Base-by-base conservation (phyloP, 176 grass and related monocot species). In the Oryza glumipatula region DNA sequence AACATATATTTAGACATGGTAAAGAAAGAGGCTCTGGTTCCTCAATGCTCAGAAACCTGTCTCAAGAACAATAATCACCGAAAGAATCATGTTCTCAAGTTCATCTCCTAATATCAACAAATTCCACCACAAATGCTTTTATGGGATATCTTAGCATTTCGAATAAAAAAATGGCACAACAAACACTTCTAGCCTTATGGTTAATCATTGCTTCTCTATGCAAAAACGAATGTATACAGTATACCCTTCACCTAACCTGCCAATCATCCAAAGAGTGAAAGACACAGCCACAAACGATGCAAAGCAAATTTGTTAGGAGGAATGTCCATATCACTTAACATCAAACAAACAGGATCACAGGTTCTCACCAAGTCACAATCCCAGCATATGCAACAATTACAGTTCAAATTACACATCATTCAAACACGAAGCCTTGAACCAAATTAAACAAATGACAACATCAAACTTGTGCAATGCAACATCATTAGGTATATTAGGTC, bases 221-320 rank as follows among this genome's bases (percentile, higher is more conserved):
- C 3, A 60, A 80, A 30, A 52, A 79, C 11, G 79, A 54, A 65
- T 52, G 68, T 65, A 75, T 4, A 73, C 22, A 21, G 52, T 39
- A 49, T 70, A 90, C 49, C 32, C 84, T 75, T 80, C 76, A 90
- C 84, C 80, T 80, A 90, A 87, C 80, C 28, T 83, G 19, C 48
- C 69, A 90, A 80, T 80, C 48, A 76, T 33, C 13, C 63, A 36
- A 22, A 82, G 11, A 23, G 19, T 63, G 58, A 78, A 86, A 26
- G 48, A 74, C 51, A 80, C 38, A 76, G 80, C 75, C 39, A 84
- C 74, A 84, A 76, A 87, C 54, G 49, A 81, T 47, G 48, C 28
- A 87, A 80, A 80, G 70, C 38, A 65, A 90, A 70, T 83, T 75
- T 65, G 63, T 70, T 76, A 41, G 63, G 80, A 79, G 63, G 38